Evolutionary conservation across 2,329 filamentous ascomycete genomes (phyloP), one percentile per base, ranked within the genome.

Genomic region (Exserohilum rostratum): DNA sequence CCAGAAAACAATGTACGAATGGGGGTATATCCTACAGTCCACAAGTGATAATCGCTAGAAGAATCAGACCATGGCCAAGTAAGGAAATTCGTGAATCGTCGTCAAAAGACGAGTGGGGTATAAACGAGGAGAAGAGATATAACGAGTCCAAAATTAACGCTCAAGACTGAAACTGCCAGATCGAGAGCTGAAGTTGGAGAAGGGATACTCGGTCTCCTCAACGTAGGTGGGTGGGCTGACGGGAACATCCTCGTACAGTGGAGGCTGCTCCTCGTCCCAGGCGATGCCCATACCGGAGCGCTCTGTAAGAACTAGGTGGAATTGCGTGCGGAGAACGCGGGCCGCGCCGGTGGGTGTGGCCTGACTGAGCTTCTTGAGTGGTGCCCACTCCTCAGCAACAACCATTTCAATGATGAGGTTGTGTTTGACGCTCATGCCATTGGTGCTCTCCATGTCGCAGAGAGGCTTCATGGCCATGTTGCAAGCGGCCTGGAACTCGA

Each of bases 261-360:
- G 93, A 11, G 93, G 93, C 69, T 90, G 87, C 79, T 99, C 93
- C 77, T 97, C 93, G 66, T 98, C 93, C 93, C 95, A 99, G 65
- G 90, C 91, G 67, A 99, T 93, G 46, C 93, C 93, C 72, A 96
- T 84, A 15, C 93, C 93, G 17, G 85, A 85, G 55, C 90, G 85
- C 77, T 96, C 90, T 3, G 93, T 97, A 50, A 98, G 83, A 53
- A 87, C 81, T 48, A 95, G 82, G 66, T 85, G 86, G 79, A 97
- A 98, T 73, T 96, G 91, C 84, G 96, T 97, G 62, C 93, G 85
- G 57, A 99, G 81, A 47, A 98, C 93, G 60, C 93, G 86, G 0
- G 93, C 95, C 2, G 92, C 90, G 57, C 93, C 93, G 0, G 93
- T 97, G 45, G 93, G 91, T 0, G 91, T 93, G 43, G 90, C 84